These are phyloP conservation scores for Pseudocercospora fijiensis DNA, from an alignment of 2,329 filamentous ascomycete genomes.

Conservation along the genomic window DNA sequence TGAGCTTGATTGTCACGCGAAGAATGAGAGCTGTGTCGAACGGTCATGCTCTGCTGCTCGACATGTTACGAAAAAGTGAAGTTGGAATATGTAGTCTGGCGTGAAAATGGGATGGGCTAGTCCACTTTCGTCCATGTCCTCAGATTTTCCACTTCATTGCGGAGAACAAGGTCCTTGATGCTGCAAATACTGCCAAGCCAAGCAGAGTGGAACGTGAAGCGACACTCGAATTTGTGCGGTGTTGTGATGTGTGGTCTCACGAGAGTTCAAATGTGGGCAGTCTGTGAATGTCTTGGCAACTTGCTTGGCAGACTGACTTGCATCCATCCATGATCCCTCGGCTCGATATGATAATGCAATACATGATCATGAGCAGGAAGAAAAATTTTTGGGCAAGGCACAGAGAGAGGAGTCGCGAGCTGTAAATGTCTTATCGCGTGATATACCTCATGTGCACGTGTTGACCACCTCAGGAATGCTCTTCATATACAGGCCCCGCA, in stretches of 20 bases:
- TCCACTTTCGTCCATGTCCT: not conserved
- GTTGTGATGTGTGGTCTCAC: not conserved
- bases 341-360: too few relatives aligned
- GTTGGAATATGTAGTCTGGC: not conserved
- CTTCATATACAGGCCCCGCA: not conserved
- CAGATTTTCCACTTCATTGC: not conserved
- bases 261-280: too few relatives aligned
- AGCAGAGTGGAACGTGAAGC: not conserved
- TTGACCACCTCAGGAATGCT: not conserved
- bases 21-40: not conserved
- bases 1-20: not conserved
- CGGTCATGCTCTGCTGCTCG: not conserved
- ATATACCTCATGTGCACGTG: not conserved
- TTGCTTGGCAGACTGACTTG: too few relatives aligned
- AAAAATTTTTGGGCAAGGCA: too few relatives aligned
- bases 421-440: not conserved
- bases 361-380: too few relatives aligned
- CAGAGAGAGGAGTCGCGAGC: not conserved
- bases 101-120: not conserved
- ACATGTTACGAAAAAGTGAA: not conserved
- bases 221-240: not conserved
- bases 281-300: not conserved
- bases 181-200: not conserved
- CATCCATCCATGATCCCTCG: too few relatives aligned
- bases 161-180: not conserved